Evolutionary conservation across 495 filamentous ascomycete genomes (phyloP), one percentile per base, ranked within the genome.

Genomic region (Terfezia claveryi): DNA sequence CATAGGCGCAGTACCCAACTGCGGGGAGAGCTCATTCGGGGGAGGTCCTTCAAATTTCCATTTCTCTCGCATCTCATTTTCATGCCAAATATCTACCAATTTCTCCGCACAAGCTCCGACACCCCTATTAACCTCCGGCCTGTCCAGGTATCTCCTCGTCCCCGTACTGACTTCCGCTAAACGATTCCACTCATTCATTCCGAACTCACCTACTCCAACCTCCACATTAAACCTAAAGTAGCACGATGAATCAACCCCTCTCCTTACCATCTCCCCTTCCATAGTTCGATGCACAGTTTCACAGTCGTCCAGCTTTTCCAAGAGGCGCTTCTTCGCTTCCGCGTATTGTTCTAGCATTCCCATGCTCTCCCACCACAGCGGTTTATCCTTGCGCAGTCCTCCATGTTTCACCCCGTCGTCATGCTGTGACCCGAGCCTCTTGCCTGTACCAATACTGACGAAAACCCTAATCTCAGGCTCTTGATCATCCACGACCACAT

Each of bases 211-310:
- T 20, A 96, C 87, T 0, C 89, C 91, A 8, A 91, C 80, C 64
- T 96, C 89, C 36, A 95, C 91, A 58, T 98, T 96, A n/a, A 94
- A 72, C 17, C 91, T 82, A 67, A 85, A 88, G 72, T 96, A 98
- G 65, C 93, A 87, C 57, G 94, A 87, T 53, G 79, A 76, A 61
- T 79, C 85, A 55, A 96, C 84, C 23, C 82, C 77, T 17, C 83
- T 80, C 65, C 81, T 80, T 23, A 77, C 70, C 36, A 98, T 71
- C 54, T 83, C 77, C 51, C 66, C 68, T 49, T 82, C 72, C 82
- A 98, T 91, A 54, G 77, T 72, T 60, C 80, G 78, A 65, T 98
- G 92, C 14, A 85, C 93, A 58, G 78, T 80, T 65, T 98, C 91
- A 68, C 91, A 96, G 37, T 82, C 85, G 64, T 94, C 86, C 55